phyloP scores from a whole-genome alignment of 805 yeast species.

The Maudiozyma saulgeensis region DNA sequence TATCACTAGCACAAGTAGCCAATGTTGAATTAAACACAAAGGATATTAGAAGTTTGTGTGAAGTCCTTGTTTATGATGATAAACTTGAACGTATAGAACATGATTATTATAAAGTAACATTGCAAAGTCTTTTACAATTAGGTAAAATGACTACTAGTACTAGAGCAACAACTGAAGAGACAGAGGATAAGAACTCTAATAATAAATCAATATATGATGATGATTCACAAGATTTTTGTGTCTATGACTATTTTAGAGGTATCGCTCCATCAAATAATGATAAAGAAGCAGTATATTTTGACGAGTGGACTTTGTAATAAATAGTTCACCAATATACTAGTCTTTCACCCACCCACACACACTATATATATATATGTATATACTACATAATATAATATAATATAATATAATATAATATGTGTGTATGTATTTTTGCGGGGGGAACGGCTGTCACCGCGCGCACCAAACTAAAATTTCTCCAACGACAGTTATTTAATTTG shows the following conservation, averaged over 20 bases:
- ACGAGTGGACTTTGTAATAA: constrained; percentile 34
- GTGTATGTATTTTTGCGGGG: too few relatives aligned
- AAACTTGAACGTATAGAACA: constrained; percentile 57
- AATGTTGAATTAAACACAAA: constrained; percentile 65
- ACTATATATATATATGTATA: neutral
- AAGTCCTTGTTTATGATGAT: constrained; percentile 80
- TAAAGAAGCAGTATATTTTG: constrained; percentile 38
- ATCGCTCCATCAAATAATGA: constrained; percentile 32
- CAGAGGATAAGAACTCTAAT: neutral
- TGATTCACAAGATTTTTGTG: constrained; percentile 29
- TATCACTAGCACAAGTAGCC: constrained; percentile 62
- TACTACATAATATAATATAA: neutral
- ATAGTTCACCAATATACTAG: too few relatives aligned
- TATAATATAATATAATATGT: neutral
- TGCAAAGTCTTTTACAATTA: constrained; percentile 70
- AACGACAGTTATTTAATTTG: too few relatives aligned
- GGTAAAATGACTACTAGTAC: constrained; percentile 29
- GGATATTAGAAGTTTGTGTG: constrained; percentile 77
- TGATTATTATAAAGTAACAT: constrained; percentile 68
- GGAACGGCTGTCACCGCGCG: too few relatives aligned
- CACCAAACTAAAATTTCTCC: too few relatives aligned
- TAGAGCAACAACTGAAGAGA: constrained; percentile 16
- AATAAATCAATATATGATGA: neutral
- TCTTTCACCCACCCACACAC: too few relatives aligned
- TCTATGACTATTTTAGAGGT: constrained; percentile 36